Conservation (phyloP, 345 rosid genomes). For the Kernera saxatilis region DNA sequence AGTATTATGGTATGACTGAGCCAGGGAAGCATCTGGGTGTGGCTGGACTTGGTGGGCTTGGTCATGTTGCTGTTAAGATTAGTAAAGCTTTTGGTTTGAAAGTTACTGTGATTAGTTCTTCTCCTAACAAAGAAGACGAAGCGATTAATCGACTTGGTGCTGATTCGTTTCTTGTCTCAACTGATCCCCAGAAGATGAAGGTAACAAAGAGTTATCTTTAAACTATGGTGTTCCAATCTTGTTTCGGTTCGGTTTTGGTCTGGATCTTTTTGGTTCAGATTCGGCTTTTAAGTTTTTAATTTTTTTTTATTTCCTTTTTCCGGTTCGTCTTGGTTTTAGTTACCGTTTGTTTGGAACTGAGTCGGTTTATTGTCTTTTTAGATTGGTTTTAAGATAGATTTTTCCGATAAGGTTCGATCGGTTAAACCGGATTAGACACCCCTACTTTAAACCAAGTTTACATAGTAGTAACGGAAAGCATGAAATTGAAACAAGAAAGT, state of each 20-base stretch:
- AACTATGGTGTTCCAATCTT: neutral
- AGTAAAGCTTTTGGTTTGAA: constrained; percentile 84
- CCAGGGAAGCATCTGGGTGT: constrained; percentile 86
- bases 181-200: constrained; percentile 60
- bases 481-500: neutral
- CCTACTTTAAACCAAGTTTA: neutral
- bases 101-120: constrained; percentile 77
- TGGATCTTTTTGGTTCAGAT: too few relatives aligned
- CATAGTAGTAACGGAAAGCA: neutral
- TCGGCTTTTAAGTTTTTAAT: too few relatives aligned
- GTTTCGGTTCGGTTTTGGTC: neutral
- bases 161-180: constrained; percentile 45
- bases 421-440: neutral
- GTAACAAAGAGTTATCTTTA: constrained; percentile 20
- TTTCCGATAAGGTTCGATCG: too few relatives aligned
- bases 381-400: too few relatives aligned
- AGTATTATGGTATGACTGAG: constrained; percentile 77
- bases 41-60: constrained; percentile 89
- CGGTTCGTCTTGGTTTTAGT: too few relatives aligned
- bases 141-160: constrained; percentile 25
- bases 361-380: neutral
- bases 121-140: constrained; percentile 34
- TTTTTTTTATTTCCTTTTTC: too few relatives aligned
- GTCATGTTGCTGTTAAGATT: constrained; percentile 83
- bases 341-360: too few relatives aligned